Evolutionary conservation across 129 eudicot species (phyloP), one percentile per base, ranked within the genome.

Genomic region (Smallanthus sonchifolius): DNA sequence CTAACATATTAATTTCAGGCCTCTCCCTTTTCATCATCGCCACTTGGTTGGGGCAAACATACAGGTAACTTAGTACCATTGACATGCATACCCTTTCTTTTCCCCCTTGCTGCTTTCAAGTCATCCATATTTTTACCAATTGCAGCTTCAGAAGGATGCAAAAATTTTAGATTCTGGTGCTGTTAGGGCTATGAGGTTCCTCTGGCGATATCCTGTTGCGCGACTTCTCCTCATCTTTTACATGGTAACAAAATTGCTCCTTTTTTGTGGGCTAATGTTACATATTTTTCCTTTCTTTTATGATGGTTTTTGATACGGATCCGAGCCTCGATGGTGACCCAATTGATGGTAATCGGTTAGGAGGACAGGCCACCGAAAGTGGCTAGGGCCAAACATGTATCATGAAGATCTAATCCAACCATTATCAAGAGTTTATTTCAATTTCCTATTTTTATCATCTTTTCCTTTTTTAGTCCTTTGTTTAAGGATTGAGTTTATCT

Each of bases 141-240:
- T 86, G 85, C 91, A 95, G 99, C 72, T 95, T 80, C 96, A 89
- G 78, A 95, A 87, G 86, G 99, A 97, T 55, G 99, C 94, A 63
- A 95, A 95, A 57, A 71, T 91, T 42, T 69, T 95, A 57, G 99
- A 95, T 84, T 78, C 87, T 47, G 99, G 96, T 70, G 99, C 97
- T 60, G 96, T 91, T 65, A 84, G 99, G 80, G 97, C 90, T 59
- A 95, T 96, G 63, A 89, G 90, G 80, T 87, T 95, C 77, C 89
- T 95, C 32, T 88, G 97, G 99, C 97, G 96, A 65, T 91, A 95
- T 76, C 99, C 99, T 42, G 65, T 84, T 75, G 99, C 99, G 73
- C 92, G 99, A 65, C 74, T 95, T 79, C 62, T 87, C 73, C 84
- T 95, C 56, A 76, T 95, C 57, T 91, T 85, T 77, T 95, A 95